Conservation (phyloP, 139 green algal genomes). For the Asterochloris erici region DNA sequence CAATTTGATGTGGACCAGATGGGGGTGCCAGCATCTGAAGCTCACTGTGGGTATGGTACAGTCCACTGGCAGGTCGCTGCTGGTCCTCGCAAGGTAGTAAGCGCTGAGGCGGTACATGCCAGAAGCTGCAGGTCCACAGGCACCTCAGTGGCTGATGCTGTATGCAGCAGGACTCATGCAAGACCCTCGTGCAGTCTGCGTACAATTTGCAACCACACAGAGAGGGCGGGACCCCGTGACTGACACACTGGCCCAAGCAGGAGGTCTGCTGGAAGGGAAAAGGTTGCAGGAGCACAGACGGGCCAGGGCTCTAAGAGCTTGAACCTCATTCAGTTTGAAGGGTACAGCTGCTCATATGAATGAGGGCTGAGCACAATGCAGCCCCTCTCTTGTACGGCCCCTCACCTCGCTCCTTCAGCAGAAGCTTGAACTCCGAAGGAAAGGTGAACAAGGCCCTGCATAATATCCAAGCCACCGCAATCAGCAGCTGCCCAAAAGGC, state of each 20-base stretch:
- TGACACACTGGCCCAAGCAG: not conserved
- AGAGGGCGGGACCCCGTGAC: not conserved
- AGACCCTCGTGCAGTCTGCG: no score
- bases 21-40: not conserved
- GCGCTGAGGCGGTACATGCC: conserved; percentile 85
- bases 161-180: not conserved
- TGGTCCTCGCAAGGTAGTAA: conserved; percentile 75
- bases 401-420: conserved; percentile 36
- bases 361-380: not conserved
- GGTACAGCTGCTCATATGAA: no score
- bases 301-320: not conserved
- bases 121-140: conserved; percentile 27
- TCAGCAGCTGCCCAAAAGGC: no score
- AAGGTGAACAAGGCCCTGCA: conserved; percentile 50
- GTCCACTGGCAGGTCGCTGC: conserved; percentile 67
- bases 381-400: not conserved
- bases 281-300: no score
- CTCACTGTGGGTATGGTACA: conserved; percentile 20
- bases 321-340: not conserved
- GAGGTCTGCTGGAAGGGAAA: not conserved
- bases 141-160: not conserved
- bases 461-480: not conserved
- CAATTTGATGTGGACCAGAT: not conserved
- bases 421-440: conserved; percentile 43
- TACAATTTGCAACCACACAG: not conserved